These are phyloP conservation scores for Globisporangium abappressorium DNA, from an alignment of 352 stramenopile genomes.

Conservation along the genomic window DNA sequence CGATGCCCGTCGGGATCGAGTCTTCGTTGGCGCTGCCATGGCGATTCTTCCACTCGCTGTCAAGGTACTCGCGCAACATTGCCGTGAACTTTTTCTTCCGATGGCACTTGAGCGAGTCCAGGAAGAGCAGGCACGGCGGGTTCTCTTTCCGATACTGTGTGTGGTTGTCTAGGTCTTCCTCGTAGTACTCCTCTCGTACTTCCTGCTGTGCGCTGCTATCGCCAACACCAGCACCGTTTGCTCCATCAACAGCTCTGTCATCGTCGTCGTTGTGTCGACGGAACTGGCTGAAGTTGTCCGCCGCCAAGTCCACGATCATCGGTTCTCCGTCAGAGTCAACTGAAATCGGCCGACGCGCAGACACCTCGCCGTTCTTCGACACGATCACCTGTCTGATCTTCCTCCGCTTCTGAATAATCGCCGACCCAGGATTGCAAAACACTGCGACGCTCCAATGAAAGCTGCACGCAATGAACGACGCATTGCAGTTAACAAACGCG, in stretches of 20 bases:
- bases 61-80: conserved; percentile 87
- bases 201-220: not conserved
- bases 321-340: conserved; percentile 8
- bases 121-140: conserved; percentile 88
- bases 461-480: conserved; percentile 25
- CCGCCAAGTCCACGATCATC: conserved; percentile 31
- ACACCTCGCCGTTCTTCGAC: conserved; percentile 18
- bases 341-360: conserved; percentile 10
- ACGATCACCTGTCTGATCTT: conserved; percentile 7
- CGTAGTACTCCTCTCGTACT: conserved; percentile 24
- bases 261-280: conserved; percentile 1
- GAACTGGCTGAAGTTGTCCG: conserved; percentile 23
- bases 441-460: conserved; percentile 91
- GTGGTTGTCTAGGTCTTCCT: conserved; percentile 49
- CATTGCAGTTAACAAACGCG: too few species aligned
- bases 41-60: conserved; percentile 62
- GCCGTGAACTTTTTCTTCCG: conserved; percentile 84
- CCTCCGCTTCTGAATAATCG: conserved; percentile 52
- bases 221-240: not conserved
- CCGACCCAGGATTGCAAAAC: conserved; percentile 78
- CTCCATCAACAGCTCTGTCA: not conserved
- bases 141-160: conserved; percentile 33
- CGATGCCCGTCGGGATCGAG: not conserved
- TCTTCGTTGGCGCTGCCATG: conserved; percentile 7
- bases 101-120: conserved; percentile 95